phyloP scores from a whole-genome alignment of 768 basidiomycete genomes.

The Naganishia onofrii region DNA sequence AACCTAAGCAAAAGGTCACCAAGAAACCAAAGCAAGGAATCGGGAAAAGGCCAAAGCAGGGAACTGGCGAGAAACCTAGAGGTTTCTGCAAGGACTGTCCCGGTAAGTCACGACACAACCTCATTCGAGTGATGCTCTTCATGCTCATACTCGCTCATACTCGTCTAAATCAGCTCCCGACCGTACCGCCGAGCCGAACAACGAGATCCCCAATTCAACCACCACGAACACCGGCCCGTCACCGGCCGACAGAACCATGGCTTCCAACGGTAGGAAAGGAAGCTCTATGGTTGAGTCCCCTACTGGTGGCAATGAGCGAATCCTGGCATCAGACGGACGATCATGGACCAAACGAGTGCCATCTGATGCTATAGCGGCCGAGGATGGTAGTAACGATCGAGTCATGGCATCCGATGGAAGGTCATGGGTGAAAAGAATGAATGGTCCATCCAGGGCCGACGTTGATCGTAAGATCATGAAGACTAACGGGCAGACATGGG shows the following conservation, averaged over 20 bases:
- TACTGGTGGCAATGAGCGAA: not conserved
- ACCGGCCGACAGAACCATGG: not conserved
- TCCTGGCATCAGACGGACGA: not conserved
- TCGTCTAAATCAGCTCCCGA: not conserved
- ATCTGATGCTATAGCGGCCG: not conserved
- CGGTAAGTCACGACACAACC: not conserved
- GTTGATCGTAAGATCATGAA: not conserved
- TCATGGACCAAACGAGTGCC: not conserved
- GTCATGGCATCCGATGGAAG: not conserved
- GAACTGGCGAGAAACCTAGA: constrained; percentile 1
- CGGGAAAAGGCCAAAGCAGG: not conserved
- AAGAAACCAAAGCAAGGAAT: constrained; percentile 7
- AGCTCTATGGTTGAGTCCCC: too few species aligned
- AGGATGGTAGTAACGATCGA: not conserved
- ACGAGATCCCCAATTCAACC: not conserved
- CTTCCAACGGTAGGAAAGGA: too few species aligned
- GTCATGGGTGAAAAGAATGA: not conserved
- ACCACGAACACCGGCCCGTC: not conserved
- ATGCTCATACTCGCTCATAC: not conserved
- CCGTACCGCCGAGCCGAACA: not conserved
- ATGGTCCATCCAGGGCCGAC: not conserved
- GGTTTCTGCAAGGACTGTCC: constrained; percentile 1
- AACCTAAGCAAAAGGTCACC: not conserved
- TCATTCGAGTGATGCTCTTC: not conserved
- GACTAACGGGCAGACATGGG: not conserved